Evolutionary conservation across 345 rosid genomes (phyloP), one percentile per base, ranked within the genome.

Genomic region (Linum usitatissimum): DNA sequence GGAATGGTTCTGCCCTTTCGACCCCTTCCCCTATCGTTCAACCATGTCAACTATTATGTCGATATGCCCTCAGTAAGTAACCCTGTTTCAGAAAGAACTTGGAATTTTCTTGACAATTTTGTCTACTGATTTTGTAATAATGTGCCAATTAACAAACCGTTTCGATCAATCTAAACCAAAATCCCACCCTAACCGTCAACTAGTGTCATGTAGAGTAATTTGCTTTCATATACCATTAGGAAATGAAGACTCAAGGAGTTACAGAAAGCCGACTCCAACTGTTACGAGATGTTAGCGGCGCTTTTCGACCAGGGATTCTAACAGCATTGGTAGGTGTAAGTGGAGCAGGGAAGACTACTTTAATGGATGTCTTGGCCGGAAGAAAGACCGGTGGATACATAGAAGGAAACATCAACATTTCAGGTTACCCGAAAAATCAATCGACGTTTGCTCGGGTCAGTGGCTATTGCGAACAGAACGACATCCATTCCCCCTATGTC

Each of bases 401-500:
- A 30, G 19, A 59, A 19, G 62, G 62, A 9, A 30, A 19, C 5
- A 59, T 59, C 42, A 59, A 13, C n/a, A 36, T 59, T 17, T 59
- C 62, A 2, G 45, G 62, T 13, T 59, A 59, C 19, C 62, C 62
- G 6, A 59, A 59, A 19, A 31, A 59, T 6, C 62, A 59, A 59
- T 36, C 34, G 18, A 59, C 62, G 9, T 59, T 59, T 18, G 62
- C 62, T 31, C 15, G 62, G 14, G 36, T 59, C 17, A 9, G 42
- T 9, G 62, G 62, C 12, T 59, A 59, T 12, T 59, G 62, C 18
- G 62, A 59, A 39, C 62, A 59, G 18, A 59, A 31, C 8, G 62
- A 59, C 62, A 59, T 59, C 62, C 62, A 59, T 36, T 59, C 62
- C 14, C 62, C 62, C 9, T n/a, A 59, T 31, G 62, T 59, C 36